phyloP scores from a whole-genome alignment of 2,329 filamentous ascomycete species.

The Mycosphaerella sp. region DNA sequence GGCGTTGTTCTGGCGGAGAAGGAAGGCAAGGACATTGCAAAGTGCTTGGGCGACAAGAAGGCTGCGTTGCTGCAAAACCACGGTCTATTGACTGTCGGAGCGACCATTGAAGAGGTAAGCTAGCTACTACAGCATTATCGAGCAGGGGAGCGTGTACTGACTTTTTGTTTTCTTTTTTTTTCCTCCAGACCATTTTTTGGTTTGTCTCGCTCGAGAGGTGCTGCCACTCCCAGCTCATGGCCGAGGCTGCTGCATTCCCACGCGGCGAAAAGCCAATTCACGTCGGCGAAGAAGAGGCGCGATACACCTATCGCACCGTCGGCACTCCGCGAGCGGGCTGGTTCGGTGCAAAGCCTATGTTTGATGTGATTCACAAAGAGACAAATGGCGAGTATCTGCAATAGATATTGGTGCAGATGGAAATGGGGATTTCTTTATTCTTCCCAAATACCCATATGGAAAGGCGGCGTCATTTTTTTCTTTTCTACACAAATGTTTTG shows the following conservation, averaged over 20 bases:
- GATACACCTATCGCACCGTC: constrained; percentile 59
- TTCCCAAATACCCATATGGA: no score
- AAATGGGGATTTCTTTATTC: no score
- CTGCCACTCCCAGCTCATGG: constrained; percentile 42
- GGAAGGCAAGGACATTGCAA: constrained; percentile 42
- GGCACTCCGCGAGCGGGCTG: constrained; percentile 58
- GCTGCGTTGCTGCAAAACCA: constrained; percentile 41
- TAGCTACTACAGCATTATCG: background rate
- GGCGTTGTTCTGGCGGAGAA: constrained; percentile 42
- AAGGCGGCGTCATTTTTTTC: no score
- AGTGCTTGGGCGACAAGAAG: constrained; percentile 37
- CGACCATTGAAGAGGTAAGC: constrained; percentile 36
- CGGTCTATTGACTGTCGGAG: constrained; percentile 41
- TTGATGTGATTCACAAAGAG: constrained; percentile 62
- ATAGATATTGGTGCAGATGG: constrained; percentile 12
- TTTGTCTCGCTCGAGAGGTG: constrained; percentile 39
- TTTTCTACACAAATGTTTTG: no score
- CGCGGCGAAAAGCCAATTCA: constrained; percentile 59
- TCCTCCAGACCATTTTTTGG: constrained; percentile 30
- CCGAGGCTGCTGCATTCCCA: constrained; percentile 55
- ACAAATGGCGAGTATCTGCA: constrained; percentile 50
- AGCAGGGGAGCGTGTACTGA: background rate
- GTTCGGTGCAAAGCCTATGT: constrained; percentile 65
- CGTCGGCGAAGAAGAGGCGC: constrained; percentile 62
- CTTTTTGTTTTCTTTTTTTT: no score